Base-by-base conservation (phyloP, 495 filamentous ascomycete genomes). In the Trichoderma asperelloides region DNA sequence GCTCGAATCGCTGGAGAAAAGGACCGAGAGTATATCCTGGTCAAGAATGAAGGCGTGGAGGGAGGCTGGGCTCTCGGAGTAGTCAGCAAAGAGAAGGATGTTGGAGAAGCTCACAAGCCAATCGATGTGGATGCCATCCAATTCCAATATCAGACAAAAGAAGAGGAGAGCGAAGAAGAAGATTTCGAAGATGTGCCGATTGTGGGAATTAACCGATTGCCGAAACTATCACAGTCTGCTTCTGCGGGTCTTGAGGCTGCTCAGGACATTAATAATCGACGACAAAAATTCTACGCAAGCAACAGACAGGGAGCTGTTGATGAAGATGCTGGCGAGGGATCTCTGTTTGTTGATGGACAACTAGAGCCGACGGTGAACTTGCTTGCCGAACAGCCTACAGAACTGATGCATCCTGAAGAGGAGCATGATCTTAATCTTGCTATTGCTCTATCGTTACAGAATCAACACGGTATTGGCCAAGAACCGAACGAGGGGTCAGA, bases 21-120 rank as follows among this genome's bases (percentile, higher is more conserved):
- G 69, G 92, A 89, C 11, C 87, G 89, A 66, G 95, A 98, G 76
- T 98, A 98, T 74, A 91, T 98, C 40, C 81, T 98, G 2, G 94
- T 98, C 37, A 96, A 94, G 76, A 97, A 98, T 72, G 91, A 91
- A 64, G 90, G 91, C 6, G 91, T 94, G 11, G 95, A 96, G 76
- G 96, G 96, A 51, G 95, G 95, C n/a, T 98, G 92, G 92, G 92
- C 93, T 1, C 79, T 98, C 15, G 95, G 95, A 55, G 95, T 98
- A 43, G 93, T 98, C 25, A 90, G 88, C 33, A 90, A 78, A 62
- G 85, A 92, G 55, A 96, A 89, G 72, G 84, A 89, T 43, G 83
- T 86, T 64, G 92, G 92, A 0, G 80, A 89, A 49, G 82, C 85
- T 62, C 86, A 88, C 65, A 93, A 89, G 72, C 94, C 95, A 1